Evolutionary conservation across 1,139 yeast genomes (phyloP), one percentile per base, ranked within the genome.

Genomic region (Kazachstania sp.): DNA sequence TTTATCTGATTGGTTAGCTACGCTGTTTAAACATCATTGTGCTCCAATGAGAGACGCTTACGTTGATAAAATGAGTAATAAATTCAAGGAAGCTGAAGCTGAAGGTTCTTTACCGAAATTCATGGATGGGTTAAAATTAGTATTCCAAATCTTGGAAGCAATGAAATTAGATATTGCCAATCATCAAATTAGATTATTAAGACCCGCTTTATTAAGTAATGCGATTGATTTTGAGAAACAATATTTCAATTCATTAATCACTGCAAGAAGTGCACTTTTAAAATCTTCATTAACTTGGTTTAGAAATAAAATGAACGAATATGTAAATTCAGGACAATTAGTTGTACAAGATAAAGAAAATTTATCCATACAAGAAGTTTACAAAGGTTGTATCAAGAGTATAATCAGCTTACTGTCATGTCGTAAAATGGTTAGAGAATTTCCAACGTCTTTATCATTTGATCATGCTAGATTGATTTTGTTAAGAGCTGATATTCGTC

Each of bases 111-210:
- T 81, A 12, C 63, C 72, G 15, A 73, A 74, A 49, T 70, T 88
- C 44, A 86, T 86, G 39, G 86, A 81, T 45, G 96, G 95, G 2
- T 70, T 90, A 47, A 75, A 92, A 51, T 76, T 82, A 69, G 76
- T 86, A 18, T 87, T 90, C 64, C 85, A 86, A 54, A 85, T 90
- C 50, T 71, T 90, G 55, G 97, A 88, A 65, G 94, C 95, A n/a
- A 88, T 90, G 95, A 90, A 90, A 65, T 73, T 90, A 55, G 97
- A 90, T 61, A 95, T 88, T 47, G 96, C 97, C 18, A 90, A 90
- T 66, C 96, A 90, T 65, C 97, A 88, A 67, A 86, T 90, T 49
- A 75, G 95, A 57, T 79, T 87, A 28, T 71, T 88, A 49, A 76
- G 96, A 58, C 95, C 95, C 2, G 83, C 86, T 13, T 72, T 90